phyloP scores from a whole-genome alignment of 1,284 basidiomycete genomes.

The Waitea zeae region DNA sequence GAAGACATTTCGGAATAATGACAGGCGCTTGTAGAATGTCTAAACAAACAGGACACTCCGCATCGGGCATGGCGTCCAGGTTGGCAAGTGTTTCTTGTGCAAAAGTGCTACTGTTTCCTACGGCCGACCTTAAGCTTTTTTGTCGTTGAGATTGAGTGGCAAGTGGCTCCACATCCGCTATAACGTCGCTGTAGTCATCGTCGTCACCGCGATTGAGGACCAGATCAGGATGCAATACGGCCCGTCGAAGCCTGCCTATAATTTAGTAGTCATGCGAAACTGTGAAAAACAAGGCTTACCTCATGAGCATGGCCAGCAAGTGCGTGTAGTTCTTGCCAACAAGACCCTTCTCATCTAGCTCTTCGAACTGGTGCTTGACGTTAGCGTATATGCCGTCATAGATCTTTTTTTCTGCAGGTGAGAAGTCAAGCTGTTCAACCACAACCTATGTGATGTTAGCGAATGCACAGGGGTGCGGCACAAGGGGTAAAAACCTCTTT shows the following conservation, averaged over 20 bases:
- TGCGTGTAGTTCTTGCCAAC: slow-evolving; percentile 79
- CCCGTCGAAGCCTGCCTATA: slow-evolving; percentile 52
- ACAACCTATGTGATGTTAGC: slow-evolving; percentile 24
- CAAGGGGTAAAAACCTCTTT: slow-evolving; percentile 69
- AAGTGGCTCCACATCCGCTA: no score
- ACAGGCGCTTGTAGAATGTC: slow-evolving; percentile 52
- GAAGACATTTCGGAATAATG: slow-evolving; percentile 65
- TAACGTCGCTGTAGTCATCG: slow-evolving; percentile 29
- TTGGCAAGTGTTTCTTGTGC: slow-evolving; percentile 49
- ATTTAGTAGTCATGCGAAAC: slow-evolving; percentile 6
- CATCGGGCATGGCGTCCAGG: slow-evolving; percentile 33
- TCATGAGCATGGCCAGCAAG: slow-evolving; percentile 84
- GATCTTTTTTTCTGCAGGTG: slow-evolving; percentile 59
- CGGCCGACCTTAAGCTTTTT: no score
- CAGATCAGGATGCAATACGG: slow-evolving; percentile 72
- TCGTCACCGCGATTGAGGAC: slow-evolving; percentile 32
- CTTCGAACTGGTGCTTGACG: slow-evolving; percentile 59
- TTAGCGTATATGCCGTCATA: slow-evolving; percentile 63
- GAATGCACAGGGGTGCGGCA: background rate
- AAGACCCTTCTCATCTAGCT: slow-evolving; percentile 57
- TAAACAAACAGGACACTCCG: slow-evolving; percentile 74
- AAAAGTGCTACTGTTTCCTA: slow-evolving; percentile 26
- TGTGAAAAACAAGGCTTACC: slow-evolving; percentile 23
- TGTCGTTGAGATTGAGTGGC: slow-evolving; percentile 47
- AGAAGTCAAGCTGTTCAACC: slow-evolving; percentile 62